Evolutionary conservation across 306 rosid species (phyloP), one percentile per base, ranked within the genome.

Genomic region (Delonix regia): DNA sequence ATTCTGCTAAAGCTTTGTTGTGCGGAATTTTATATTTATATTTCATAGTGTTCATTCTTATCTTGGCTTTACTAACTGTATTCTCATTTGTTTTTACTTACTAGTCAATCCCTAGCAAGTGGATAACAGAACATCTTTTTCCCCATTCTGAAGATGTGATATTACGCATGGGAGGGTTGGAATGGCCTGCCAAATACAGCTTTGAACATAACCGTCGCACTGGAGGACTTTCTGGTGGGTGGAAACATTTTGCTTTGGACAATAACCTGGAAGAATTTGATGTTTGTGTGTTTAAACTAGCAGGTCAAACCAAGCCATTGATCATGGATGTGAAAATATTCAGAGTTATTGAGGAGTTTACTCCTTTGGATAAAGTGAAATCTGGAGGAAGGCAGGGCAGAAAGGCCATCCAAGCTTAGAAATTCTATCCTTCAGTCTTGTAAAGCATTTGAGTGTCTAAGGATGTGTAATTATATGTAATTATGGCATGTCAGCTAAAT

Each of bases 191-290:
- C 24, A 87, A 53, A 77, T 90, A 81, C 77, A 77, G 49, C 78
- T 86, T 3, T 30, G 69, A 77, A 30, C 25, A 5, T 22, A 16
- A 3, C 34, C 90, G 93, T 15, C 49, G 30, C 5, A 79, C 15
- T 4, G 88, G 95, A 38, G 97, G 92, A 22, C 78, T 92, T 28
- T 45, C 85, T 15, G 83, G 88, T 45, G 95, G 97, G 24, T 92
- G 97, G 95, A 90, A 87, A 52, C 75, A 71, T 64, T 92, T 90
- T 75, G 74, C 86, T 0, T 13, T 87, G 10, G 95, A 88, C 59
- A 92, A 90, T 53, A 87, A 88, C 82, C 86, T 92, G 25, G 93
- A 92, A 79, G 90, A 85, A 73, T 84, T 41, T 34, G 97, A 92
- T 75, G 90, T 86, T 9, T 89, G 94, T 19, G 79, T 92, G 75